Base-by-base conservation (phyloP, 257 asterid genomes). In the Thymus quinquecostatus region DNA sequence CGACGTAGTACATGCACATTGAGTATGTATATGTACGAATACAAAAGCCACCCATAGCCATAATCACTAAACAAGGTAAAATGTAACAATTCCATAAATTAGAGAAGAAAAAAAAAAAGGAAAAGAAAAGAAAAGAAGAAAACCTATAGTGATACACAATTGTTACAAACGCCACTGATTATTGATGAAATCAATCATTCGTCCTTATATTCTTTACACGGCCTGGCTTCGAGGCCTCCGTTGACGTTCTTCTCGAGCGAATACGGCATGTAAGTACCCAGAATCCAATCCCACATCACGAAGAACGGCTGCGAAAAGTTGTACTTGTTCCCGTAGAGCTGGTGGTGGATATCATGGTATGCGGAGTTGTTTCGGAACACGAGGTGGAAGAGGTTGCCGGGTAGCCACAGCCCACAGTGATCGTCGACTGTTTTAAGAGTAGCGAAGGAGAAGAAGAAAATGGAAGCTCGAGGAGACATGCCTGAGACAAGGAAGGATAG, bases 221-320 rank as follows among this genome's bases (percentile, higher is more conserved):
- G 97, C 47, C 86, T 82, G 33, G 96, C 92, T 82, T 89, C 96
- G 30, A 91, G 82, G 8, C 97, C 98, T 4, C 95, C 96, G 8
- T 72, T 87, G 32, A 57, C 76, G 69, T 88, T 87, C 82, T 75
- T 88, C 86, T 86, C 97, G 10, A 94, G 90, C 3, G 95, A 70
- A 69, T 87, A 91, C 2, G 96, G 96, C 97, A 91, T 91, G 88
- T 89, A 82, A 11, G 97, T 94, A 30, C 97, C 96, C 0, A 89
- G 85, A 40, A 94, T 85, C 76, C 82, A 76, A 74, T 94, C 97
- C 98, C 95, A 94, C 68, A 86, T 80, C 77, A 94, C 93, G 55
- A 94, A 94, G 83, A 91, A 94, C 4, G 97, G 98, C 86, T 94
- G 97, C 8, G 98, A 91, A 56, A 77, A 91, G 81, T 94, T 93